These are phyloP conservation scores for Xerocomus brunneocitrinus DNA, from an alignment of 768 basidiomycete genomes.

Conservation along the genomic window DNA sequence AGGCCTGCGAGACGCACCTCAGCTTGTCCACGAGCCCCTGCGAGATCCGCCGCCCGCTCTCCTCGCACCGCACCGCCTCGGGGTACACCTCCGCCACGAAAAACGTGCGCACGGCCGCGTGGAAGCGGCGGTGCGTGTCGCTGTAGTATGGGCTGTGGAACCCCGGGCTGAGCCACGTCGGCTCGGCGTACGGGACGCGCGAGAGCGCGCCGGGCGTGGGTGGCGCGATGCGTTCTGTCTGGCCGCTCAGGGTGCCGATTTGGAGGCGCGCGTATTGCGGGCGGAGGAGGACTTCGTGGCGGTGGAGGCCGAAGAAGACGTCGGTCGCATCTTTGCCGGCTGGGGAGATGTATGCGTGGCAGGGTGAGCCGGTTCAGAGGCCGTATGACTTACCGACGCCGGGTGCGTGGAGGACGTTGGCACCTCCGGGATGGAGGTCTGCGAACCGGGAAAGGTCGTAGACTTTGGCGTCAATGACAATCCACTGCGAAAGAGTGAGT, in stretches of 20 bases:
- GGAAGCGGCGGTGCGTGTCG: constrained; percentile 69
- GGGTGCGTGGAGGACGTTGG: constrained; percentile 63
- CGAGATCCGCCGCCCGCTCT: constrained; percentile 80
- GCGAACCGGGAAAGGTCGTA: constrained; percentile 81
- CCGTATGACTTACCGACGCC: constrained; percentile 50
- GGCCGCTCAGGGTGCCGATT: constrained; percentile 57
- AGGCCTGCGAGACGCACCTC: constrained; percentile 44
- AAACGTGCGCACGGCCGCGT: constrained; percentile 70
- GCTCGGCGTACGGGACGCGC: constrained; percentile 79
- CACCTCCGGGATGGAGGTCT: constrained; percentile 79
- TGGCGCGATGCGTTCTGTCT: constrained; percentile 51
- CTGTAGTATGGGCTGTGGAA: constrained; percentile 77
- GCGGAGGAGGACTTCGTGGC: constrained; percentile 70
- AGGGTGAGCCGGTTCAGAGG: not conserved
- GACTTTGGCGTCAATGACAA: constrained; percentile 75
- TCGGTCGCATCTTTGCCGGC: constrained; percentile 77
- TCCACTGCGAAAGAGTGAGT: constrained; percentile 50
- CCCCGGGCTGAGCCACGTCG: constrained; percentile 69
- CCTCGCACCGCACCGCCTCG: constrained; percentile 77
- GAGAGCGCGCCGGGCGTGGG: constrained; percentile 61
- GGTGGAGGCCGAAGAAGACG: constrained; percentile 81
- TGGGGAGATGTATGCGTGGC: constrained; percentile 6
- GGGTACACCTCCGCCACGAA: constrained; percentile 69
- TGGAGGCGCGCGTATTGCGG: constrained; percentile 71
- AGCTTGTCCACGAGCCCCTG: constrained; percentile 83